These are phyloP conservation scores for Asterionellopsis glacialis DNA, from an alignment of 108 stramenopile species.

Conservation along the genomic window DNA sequence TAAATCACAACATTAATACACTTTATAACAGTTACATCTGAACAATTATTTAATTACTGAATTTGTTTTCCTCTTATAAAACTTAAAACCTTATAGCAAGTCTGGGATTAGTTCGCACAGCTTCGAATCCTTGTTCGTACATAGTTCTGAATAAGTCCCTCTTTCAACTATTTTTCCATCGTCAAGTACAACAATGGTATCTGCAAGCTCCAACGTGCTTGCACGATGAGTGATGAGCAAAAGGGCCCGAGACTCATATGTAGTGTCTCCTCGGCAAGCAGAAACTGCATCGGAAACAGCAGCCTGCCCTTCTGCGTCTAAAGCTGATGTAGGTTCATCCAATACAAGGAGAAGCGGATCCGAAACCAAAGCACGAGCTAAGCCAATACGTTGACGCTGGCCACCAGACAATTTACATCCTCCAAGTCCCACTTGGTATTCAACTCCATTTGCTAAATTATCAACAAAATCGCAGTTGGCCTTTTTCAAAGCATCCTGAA, in stretches of 20 bases:
- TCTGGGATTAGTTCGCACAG: slow-evolving; percentile 64
- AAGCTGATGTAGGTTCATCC: slow-evolving; percentile 84
- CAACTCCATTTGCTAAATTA: slow-evolving; percentile 61
- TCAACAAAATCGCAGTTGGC: slow-evolving; percentile 77
- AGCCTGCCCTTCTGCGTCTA: slow-evolving; percentile 74
- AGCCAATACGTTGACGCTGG: slow-evolving; percentile 87
- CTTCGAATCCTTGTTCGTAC: slow-evolving; percentile 33
- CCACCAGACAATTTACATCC: slow-evolving; percentile 91
- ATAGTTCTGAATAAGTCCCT: slow-evolving; percentile 44
- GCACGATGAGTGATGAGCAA: slow-evolving; percentile 73
- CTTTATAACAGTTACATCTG: too few relatives aligned
- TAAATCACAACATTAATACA: too few relatives aligned
- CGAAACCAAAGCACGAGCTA: slow-evolving; percentile 93
- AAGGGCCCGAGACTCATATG: slow-evolving; percentile 32
- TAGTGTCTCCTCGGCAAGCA: slow-evolving; percentile 42
- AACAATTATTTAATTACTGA: too few relatives aligned
- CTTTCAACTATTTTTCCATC: slow-evolving; percentile 57
- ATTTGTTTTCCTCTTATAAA: neutral
- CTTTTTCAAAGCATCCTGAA: slow-evolving; percentile 39
- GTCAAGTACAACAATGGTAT: slow-evolving; percentile 63
- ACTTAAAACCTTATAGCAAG: slow-evolving; percentile 17
- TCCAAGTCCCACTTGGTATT: slow-evolving; percentile 82
- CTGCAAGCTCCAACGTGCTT: slow-evolving; percentile 58
- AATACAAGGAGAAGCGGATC: slow-evolving; percentile 82
- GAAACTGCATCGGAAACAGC: slow-evolving; percentile 64